These are phyloP conservation scores for Metarhizium sp. DNA, from an alignment of 2,329 filamentous ascomycete genomes.

Conservation along the genomic window DNA sequence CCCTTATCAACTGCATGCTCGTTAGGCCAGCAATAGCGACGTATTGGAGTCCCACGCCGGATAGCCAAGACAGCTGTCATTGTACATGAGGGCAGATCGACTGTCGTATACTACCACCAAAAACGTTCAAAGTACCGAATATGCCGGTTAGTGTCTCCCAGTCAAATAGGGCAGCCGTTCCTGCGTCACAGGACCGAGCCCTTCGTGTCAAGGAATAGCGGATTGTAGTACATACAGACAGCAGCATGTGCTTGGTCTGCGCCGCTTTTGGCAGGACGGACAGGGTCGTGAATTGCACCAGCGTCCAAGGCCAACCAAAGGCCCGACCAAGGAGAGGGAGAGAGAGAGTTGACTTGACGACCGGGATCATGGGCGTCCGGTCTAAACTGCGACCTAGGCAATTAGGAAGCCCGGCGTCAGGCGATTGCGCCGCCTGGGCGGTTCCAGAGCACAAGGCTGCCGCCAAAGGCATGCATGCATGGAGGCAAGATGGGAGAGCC, in stretches of 20 bases:
- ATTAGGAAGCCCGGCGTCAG: neutral
- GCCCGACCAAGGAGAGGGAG: too few species aligned
- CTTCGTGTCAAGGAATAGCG: neutral
- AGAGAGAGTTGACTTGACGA: neutral
- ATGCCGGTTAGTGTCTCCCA: too few species aligned
- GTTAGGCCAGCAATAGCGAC: too few species aligned
- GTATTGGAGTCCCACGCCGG: too few species aligned
- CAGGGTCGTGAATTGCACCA: neutral
- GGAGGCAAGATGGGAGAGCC: neutral
- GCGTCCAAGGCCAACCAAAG: neutral
- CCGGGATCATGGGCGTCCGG: neutral
- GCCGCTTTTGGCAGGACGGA: neutral
- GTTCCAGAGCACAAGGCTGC: neutral
- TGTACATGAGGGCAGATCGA: too few species aligned
- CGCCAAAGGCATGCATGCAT: neutral
- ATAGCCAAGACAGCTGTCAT: too few species aligned
- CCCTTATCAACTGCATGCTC: too few species aligned
- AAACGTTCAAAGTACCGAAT: too few species aligned
- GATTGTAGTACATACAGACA: too few species aligned
- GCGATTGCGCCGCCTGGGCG: slow-evolving; percentile 3
- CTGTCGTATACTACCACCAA: too few species aligned
- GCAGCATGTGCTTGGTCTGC: too few species aligned
- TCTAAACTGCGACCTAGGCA: neutral
- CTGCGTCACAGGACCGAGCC: neutral
- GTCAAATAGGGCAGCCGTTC: neutral